Conservation (phyloP, 1,284 basidiomycete species). For the Microbotryomycetes sp. region DNA sequence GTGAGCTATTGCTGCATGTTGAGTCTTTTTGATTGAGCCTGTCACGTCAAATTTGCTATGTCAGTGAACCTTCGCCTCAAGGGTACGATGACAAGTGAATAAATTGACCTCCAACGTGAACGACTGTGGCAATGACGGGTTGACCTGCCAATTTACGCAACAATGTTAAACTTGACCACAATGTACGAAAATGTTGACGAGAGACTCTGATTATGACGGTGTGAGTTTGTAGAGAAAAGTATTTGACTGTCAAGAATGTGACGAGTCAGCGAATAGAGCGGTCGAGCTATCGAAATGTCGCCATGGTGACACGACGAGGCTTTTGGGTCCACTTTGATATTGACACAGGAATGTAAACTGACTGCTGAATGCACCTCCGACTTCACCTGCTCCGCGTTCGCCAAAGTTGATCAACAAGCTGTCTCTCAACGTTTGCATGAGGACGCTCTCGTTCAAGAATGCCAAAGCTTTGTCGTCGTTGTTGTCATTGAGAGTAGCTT, state of each 20-base stretch:
- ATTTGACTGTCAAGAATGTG: conserved; percentile 34
- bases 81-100: neutral
- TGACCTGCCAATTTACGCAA: conserved; percentile 29
- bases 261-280: neutral
- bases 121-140: conserved; percentile 26
- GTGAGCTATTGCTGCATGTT: conserved; percentile 34
- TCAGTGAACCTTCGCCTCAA: neutral
- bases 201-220: conserved; percentile 35
- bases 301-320: too few species aligned
- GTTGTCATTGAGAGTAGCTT: neutral
- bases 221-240: conserved; percentile 32
- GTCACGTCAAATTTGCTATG: neutral
- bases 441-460: conserved; percentile 20
- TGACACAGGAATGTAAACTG: neutral
- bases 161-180: conserved; percentile 36
- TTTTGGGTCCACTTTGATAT: neutral
- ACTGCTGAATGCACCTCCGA: conserved; percentile 35
- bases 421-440: conserved; percentile 32
- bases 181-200: conserved; percentile 29
- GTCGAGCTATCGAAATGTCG: too few species aligned
- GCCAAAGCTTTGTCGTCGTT: neutral
- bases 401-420: conserved; percentile 36
- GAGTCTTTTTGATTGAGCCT: conserved; percentile 38
- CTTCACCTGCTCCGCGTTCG: conserved; percentile 35
- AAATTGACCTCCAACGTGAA: conserved; percentile 35